These are phyloP conservation scores for Echites panduratus DNA, from an alignment of 257 asterid genomes.

Conservation along the genomic window DNA sequence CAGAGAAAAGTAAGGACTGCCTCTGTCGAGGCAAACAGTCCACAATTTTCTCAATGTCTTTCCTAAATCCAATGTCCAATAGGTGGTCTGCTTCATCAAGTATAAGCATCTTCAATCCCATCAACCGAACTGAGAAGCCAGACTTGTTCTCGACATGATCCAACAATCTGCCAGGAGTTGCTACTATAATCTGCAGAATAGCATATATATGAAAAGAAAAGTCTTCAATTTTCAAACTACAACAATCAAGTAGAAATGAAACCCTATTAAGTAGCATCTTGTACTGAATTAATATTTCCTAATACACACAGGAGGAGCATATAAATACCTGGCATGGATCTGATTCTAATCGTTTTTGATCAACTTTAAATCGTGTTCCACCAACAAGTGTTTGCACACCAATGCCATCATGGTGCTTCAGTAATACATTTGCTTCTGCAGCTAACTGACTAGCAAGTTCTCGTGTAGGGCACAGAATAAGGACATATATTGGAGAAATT, in stretches of 20 bases:
- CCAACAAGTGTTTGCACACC: slow-evolving; percentile 83
- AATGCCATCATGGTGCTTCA: slow-evolving; percentile 80
- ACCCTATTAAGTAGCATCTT: neutral
- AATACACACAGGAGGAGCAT: neutral
- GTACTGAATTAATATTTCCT: neutral
- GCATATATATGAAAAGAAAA: slow-evolving; percentile 9
- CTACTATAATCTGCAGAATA: slow-evolving; percentile 70
- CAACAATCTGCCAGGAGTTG: slow-evolving; percentile 94
- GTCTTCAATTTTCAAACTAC: neutral
- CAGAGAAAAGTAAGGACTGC: slow-evolving; percentile 80
- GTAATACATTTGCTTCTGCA: slow-evolving; percentile 85
- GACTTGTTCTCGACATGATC: slow-evolving; percentile 96
- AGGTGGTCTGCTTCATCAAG: slow-evolving; percentile 93
- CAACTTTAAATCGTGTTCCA: slow-evolving; percentile 88
- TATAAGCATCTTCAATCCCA: slow-evolving; percentile 86
- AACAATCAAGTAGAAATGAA: neutral
- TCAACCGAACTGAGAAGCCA: slow-evolving; percentile 73
- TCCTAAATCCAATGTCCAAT: slow-evolving; percentile 80
- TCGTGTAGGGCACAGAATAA: slow-evolving; percentile 84
- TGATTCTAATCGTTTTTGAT: slow-evolving; percentile 66
- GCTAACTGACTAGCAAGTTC: slow-evolving; percentile 96
- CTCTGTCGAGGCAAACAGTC: slow-evolving; percentile 91
- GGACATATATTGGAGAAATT: slow-evolving; percentile 57
- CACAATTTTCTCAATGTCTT: slow-evolving; percentile 82
- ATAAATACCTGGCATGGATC: slow-evolving; percentile 75